Base-by-base conservation (phyloP, 1,284 basidiomycete species). In the Irpex lacteus region DNA sequence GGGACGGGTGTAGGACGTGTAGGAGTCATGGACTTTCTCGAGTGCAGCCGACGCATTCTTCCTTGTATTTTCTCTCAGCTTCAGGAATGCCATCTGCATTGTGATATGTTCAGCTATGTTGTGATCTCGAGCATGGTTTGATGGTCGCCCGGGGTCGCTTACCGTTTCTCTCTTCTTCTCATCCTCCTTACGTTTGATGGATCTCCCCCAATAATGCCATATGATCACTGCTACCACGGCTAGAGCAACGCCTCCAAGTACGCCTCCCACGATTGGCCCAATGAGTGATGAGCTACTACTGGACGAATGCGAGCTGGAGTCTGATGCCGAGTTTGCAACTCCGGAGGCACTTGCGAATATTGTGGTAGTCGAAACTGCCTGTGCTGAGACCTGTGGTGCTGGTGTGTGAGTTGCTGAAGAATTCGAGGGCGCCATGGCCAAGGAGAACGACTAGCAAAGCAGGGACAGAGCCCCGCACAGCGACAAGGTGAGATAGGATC, bases 151-250 rank as follows among this genome's bases (percentile, higher is more conserved):
- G 15, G 11, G 40, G 40, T 44, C 40, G 76, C 82, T 73, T 68
- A 82, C 82, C 59, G 70, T 69, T 70, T 82, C 79, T 62, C 74
- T 74, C 60, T 75, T 70, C 62, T 77, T 68, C 67, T 77, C 76
- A 47, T 69, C 71, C 61, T 78, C 73, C 49, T 73, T 71, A 37
- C 76, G 75, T 66, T 81, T 79, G 64, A 82, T 80, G 37, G 73
- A 73, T 67, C 73, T 75, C 15, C 82, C 80, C 85, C 85, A 86
- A 66, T 76, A 79, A 36, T 78, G 73, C 83, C 84, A 88, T 19
- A 73, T 74, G 47, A 81, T 65, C 5, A 81, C 80, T 5, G 76
- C 74, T 4, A 76, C 67, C 7, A 85, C 63, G 5, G 83, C 84
- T 15, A 87, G 73, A 7, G 79, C 61, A 26, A 80, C 77, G 18